Conservation (phyloP, 345 rosid genomes). For the Ailanthus altissimus region DNA sequence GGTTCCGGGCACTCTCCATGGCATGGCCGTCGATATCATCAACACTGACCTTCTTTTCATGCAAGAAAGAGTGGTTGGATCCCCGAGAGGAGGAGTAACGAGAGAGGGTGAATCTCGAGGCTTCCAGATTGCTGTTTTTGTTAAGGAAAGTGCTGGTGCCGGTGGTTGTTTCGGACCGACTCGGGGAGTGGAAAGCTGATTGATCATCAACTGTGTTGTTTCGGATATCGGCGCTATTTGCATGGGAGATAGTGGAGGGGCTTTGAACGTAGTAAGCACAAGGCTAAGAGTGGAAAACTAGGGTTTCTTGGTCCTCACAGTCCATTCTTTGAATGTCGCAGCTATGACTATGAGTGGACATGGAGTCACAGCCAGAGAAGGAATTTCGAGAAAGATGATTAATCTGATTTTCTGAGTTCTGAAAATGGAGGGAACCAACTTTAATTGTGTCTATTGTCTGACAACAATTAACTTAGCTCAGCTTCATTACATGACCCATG, state of each 20-base stretch:
- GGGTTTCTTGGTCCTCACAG: constrained; percentile 43
- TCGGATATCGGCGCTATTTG: constrained; percentile 41
- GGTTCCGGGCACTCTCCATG: constrained; percentile 33
- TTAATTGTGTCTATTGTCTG: background rate
- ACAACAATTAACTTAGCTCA: background rate
- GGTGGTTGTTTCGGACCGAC: constrained; percentile 35
- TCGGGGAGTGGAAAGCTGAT: constrained; percentile 44
- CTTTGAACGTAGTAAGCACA: constrained; percentile 73
- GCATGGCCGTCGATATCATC: constrained; percentile 12
- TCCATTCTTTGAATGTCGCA: background rate
- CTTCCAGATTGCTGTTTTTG: constrained; percentile 29
- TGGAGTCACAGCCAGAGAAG: background rate
- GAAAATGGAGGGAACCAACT: background rate
- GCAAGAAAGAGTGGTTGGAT: constrained; percentile 45
- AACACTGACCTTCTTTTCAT: constrained; percentile 27
- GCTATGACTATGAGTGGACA: background rate
- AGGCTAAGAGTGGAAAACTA: constrained; percentile 37
- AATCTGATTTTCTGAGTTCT: background rate
- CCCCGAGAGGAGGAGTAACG: constrained; percentile 57
- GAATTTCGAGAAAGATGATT: background rate
- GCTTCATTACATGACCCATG: background rate
- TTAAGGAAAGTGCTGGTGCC: constrained; percentile 1
- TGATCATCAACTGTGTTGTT: constrained; percentile 18
- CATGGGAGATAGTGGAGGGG: constrained; percentile 67
- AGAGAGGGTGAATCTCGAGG: constrained; percentile 40